Percentiles rank a stretch among this genome's conserved stretches.
Evolutionary conservation across 495 filamentous ascomycete species (phyloP).

Genomic region (Penicillium bovifimosum): DNA sequence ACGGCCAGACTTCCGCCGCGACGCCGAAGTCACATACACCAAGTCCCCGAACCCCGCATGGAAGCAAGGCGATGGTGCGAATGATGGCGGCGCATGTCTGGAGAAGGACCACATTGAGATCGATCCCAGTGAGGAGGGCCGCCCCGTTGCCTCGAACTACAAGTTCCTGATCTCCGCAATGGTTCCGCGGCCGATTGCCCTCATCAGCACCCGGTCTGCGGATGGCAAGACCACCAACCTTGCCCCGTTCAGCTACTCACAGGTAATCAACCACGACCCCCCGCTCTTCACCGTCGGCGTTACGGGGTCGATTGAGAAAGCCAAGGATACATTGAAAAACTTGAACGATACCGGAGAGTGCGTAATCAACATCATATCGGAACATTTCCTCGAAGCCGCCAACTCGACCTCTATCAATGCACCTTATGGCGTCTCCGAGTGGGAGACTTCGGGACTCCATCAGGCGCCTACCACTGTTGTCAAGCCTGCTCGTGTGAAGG

Average conservation of each 20-base stretch:
- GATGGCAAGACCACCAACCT: conserved; percentile 66
- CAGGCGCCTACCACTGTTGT: conserved; percentile 64
- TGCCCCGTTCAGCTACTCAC: conserved; percentile 81
- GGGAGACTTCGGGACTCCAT: conserved; percentile 71
- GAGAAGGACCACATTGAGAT: conserved; percentile 67
- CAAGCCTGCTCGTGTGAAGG: conserved; percentile 65
- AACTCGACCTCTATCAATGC: conserved; percentile 74
- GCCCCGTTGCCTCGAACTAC: conserved; percentile 72
- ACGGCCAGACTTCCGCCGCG: conserved; percentile 58
- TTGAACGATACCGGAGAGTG: conserved; percentile 64
- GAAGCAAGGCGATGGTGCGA: conserved; percentile 73
- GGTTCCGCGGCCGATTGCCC: conserved; percentile 72
- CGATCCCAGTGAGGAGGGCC: conserved; percentile 69
- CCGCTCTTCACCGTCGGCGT: conserved; percentile 84
- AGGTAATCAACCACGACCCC: conserved; percentile 81
- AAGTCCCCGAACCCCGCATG: conserved; percentile 71
- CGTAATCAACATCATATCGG: conserved; percentile 81
- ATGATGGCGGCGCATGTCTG: conserved; percentile 50
- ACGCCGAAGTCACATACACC: conserved; percentile 52
- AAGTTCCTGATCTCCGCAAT: conserved; percentile 87
- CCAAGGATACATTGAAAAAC: conserved; percentile 77
- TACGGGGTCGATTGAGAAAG: conserved; percentile 40
- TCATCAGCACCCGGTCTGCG: conserved; percentile 53
- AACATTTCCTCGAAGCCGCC: conserved; percentile 82
- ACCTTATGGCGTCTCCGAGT: conserved; percentile 75